Percentiles rank a stretch among this genome's conserved stretches.
Conservation (phyloP, 2,329 filamentous ascomycete genomes). For the Ophiostoma populinum region DNA sequence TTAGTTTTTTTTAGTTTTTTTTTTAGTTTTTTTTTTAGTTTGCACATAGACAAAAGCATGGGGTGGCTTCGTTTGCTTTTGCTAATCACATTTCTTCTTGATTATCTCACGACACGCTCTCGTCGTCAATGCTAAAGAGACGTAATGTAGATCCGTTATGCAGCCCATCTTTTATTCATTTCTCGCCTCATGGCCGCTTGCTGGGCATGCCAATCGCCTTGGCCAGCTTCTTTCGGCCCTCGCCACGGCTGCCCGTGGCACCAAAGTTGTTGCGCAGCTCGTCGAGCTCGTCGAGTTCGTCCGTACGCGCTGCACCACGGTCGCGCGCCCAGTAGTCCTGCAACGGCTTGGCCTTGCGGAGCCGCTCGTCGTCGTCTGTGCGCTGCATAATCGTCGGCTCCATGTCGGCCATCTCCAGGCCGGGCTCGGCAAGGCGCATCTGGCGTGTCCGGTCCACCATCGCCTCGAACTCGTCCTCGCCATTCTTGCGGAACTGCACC, state of each 20-base stretch:
- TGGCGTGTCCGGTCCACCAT: conserved; percentile 32
- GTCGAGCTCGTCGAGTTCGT: too few relatives aligned
- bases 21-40: neutral
- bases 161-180: neutral
- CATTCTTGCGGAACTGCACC: conserved; percentile 52
- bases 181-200: too few relatives aligned
- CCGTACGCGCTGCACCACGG: neutral
- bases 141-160: neutral
- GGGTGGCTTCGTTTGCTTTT: neutral
- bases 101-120: too few relatives aligned
- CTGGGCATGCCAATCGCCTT: conserved; percentile 7
- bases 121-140: too few relatives aligned
- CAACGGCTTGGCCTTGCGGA: conserved; percentile 5
- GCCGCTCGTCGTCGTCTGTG: neutral
- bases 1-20: neutral
- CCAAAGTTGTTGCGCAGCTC: neutral
- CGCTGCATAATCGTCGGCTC: conserved; percentile 7
- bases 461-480: conserved; percentile 48
- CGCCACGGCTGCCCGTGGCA: neutral
- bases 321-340: conserved; percentile 9
- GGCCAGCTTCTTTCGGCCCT: conserved; percentile 1
- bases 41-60: neutral
- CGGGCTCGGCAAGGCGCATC: conserved; percentile 17
- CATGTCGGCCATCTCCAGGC: conserved; percentile 11
- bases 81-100: neutral